These are phyloP conservation scores for Microcyclosporella mali DNA, from an alignment of 2,329 filamentous ascomycete species.

Conservation along the genomic window DNA sequence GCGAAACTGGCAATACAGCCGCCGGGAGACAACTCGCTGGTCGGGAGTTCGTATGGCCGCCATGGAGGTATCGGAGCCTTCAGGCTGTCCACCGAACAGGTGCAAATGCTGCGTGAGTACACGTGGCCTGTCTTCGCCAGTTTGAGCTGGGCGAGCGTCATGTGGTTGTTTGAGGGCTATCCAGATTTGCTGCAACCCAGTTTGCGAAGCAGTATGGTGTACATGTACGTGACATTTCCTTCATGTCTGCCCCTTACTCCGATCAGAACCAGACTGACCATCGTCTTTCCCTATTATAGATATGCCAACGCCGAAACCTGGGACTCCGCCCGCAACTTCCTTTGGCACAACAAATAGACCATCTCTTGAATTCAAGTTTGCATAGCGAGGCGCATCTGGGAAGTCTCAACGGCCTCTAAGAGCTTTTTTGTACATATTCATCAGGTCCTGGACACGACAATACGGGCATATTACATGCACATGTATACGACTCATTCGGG, in stretches of 20 bases:
- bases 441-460: no score
- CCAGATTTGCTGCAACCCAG: constrained; percentile 87
- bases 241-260: constrained; percentile 8
- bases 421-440: no score
- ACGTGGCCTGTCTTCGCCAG: constrained; percentile 92
- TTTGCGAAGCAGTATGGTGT: constrained; percentile 90
- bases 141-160: constrained; percentile 84
- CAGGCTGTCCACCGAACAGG: constrained; percentile 34
- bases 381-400: background rate
- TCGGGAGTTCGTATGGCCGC: constrained; percentile 34
- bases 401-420: no score
- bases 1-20: constrained; percentile 75
- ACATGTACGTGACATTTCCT: constrained; percentile 63
- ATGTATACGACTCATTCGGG: no score
- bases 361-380: background rate
- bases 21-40: constrained; percentile 33
- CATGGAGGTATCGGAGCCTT: constrained; percentile 39
- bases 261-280: constrained; percentile 29
- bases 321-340: constrained; percentile 76
- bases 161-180: constrained; percentile 91
- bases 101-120: constrained; percentile 47
- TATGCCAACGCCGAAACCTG: constrained; percentile 79
- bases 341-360: constrained; percentile 67
- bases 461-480: no score
- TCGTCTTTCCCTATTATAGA: constrained; percentile 35